A percentile compares a stretch with the other conserved stretches of the same genome.
Conservation (phyloP, 495 filamentous ascomycete species). For the Trichoderma orchidacearum region DNA sequence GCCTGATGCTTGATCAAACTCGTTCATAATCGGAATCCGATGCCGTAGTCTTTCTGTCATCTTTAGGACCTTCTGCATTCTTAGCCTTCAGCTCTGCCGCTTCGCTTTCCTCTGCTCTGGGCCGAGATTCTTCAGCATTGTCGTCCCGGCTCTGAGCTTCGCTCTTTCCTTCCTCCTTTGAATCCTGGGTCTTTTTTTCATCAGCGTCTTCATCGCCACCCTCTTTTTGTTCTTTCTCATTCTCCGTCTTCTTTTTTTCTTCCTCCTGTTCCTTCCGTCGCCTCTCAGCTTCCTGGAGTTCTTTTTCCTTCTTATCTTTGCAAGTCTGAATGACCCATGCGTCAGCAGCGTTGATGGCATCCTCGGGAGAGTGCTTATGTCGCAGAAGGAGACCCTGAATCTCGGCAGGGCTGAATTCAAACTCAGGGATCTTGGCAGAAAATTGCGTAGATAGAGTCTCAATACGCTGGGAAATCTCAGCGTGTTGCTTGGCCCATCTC, state of each 20-base stretch:
- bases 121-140: too few relatives aligned
- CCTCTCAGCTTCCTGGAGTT: constrained; percentile 29
- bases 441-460: constrained; percentile 39
- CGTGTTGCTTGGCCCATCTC: constrained; percentile 8
- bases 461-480: constrained; percentile 19
- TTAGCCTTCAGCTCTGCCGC: constrained; percentile 3
- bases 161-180: background rate
- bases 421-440: constrained; percentile 43
- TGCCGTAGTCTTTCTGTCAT: background rate
- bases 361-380: constrained; percentile 49
- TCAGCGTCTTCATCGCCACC: constrained; percentile 10
- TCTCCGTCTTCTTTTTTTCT: constrained; percentile 15
- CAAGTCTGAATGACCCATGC: constrained; percentile 44
- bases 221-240: constrained; percentile 13
- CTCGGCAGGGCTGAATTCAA: constrained; percentile 60
- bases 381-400: constrained; percentile 64
- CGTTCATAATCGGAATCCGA: constrained; percentile 20
- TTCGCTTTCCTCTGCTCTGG: too few relatives aligned
- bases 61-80: background rate
- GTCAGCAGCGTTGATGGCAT: constrained; percentile 39
- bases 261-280: constrained; percentile 22
- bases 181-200: constrained; percentile 7
- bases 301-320: constrained; percentile 45
- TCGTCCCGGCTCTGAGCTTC: constrained; percentile 5
- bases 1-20: background rate